Evolutionary conservation across 768 basidiomycete genomes (phyloP).

Genomic region (Myochromella boudieri): DNA sequence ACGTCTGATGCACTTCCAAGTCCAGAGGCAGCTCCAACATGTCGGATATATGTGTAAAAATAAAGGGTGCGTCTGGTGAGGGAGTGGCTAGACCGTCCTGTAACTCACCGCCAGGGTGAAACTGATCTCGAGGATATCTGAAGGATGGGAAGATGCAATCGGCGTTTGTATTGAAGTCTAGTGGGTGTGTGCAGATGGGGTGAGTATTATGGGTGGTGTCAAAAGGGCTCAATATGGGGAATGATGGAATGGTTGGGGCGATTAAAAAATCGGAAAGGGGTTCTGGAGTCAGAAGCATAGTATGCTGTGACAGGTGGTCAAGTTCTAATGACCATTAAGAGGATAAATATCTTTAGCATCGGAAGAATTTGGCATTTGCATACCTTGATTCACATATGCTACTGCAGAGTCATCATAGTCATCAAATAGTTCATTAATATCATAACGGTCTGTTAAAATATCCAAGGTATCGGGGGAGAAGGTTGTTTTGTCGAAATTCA

Average conservation of each 20-base stretch:
- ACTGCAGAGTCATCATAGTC: conserved; percentile 5
- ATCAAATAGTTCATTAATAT: conserved; percentile 10
- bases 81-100: background rate
- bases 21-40: background rate
- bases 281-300: background rate
- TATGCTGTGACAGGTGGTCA: background rate
- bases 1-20: background rate
- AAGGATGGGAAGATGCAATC: conserved; percentile 1
- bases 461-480: background rate
- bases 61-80: background rate
- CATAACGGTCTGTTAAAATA: background rate
- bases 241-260: conserved; percentile 4
- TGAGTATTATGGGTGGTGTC: background rate
- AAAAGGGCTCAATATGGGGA: background rate
- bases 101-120: background rate
- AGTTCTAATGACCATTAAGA: background rate
- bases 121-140: background rate
- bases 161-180: background rate
- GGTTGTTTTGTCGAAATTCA: background rate
- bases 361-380: background rate
- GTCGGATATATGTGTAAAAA: background rate
- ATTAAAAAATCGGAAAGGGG: conserved; percentile 1
- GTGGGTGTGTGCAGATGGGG: background rate
- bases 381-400: background rate
- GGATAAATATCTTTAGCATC: background rate